A percentile compares a stretch with the other conserved stretches of the same genome.
phyloP scores from a whole-genome alignment of 2,329 filamentous ascomycete species.

The Amesomyces nigricolor region DNA sequence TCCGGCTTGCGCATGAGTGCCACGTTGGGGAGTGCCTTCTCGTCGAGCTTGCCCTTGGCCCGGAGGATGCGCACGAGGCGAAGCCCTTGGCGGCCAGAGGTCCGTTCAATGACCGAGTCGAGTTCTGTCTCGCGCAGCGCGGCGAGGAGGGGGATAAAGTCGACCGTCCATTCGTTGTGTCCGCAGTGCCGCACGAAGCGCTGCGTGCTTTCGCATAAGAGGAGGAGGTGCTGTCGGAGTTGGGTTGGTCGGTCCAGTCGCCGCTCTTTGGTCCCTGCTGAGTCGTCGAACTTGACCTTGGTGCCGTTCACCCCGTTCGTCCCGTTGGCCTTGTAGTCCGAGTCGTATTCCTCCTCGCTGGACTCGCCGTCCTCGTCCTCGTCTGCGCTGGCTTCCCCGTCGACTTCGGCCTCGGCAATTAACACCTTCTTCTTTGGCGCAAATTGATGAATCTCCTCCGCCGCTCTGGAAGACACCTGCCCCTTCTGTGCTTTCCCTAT shows the following conservation, averaged over 20 bases:
- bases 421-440: conserved; percentile 25
- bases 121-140: conserved; percentile 71
- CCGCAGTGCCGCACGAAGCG: conserved; percentile 65
- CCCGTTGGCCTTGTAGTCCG: conserved; percentile 30
- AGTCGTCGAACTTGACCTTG: conserved; percentile 50
- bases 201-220: conserved; percentile 64
- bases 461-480: conserved; percentile 42
- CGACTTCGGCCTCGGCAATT: conserved; percentile 27
- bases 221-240: conserved; percentile 66
- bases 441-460: conserved; percentile 41
- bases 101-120: conserved; percentile 72
- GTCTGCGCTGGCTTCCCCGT: conserved; percentile 34
- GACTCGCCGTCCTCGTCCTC: conserved; percentile 32
- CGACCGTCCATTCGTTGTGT: conserved; percentile 73
- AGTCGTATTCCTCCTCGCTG: conserved; percentile 33
- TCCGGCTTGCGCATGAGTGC: conserved; percentile 81
- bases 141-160: conserved; percentile 68
- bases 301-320: conserved; percentile 28
- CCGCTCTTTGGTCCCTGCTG: conserved; percentile 36
- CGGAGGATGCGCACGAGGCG: conserved; percentile 81
- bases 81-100: conserved; percentile 69
- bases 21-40: conserved; percentile 76
- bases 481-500: conserved; percentile 50
- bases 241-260: conserved; percentile 43
- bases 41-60: conserved; percentile 87